Conservation (phyloP, 306 rosid species). For the Heteromeles arbutifolia region DNA sequence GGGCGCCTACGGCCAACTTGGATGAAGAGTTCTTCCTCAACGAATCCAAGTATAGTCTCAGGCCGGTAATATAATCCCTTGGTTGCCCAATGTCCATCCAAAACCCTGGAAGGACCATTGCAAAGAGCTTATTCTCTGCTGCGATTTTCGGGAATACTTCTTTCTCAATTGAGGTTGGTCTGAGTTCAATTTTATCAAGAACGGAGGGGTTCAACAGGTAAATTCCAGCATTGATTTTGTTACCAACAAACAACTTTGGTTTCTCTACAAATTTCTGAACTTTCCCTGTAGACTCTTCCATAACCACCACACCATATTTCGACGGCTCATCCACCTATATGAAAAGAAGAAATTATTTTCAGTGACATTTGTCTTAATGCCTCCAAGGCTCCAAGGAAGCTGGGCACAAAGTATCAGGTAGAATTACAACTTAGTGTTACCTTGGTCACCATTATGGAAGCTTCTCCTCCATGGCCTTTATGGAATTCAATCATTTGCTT, state of each 20-base stretch:
- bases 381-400: neutral
- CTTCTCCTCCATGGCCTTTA: constrained; percentile 93
- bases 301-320: constrained; percentile 93
- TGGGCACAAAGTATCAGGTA: neutral
- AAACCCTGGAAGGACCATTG: constrained; percentile 98
- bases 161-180: constrained; percentile 98
- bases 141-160: constrained; percentile 94
- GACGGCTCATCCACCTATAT: constrained; percentile 97
- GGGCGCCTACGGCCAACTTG: constrained; percentile 64
- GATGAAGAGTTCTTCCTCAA: constrained; percentile 68
- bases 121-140: constrained; percentile 70
- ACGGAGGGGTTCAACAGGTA: constrained; percentile 84
- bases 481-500: constrained; percentile 87
- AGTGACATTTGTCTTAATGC: neutral
- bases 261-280: constrained; percentile 95
- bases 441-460: constrained; percentile 99
- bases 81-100: constrained; percentile 99
- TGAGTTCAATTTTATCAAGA: constrained; percentile 76
- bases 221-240: constrained; percentile 98
- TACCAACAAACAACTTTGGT: constrained; percentile 94
- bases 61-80: constrained; percentile 85
- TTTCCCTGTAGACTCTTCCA: constrained; percentile 78
- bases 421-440: constrained; percentile 27
- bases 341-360: constrained; percentile 23
- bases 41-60: constrained; percentile 76